Percentiles rank a stretch among this genome's conserved stretches.
phyloP scores from a whole-genome alignment of 2,329 filamentous ascomycete species.

The Byssothecium circinans region DNA sequence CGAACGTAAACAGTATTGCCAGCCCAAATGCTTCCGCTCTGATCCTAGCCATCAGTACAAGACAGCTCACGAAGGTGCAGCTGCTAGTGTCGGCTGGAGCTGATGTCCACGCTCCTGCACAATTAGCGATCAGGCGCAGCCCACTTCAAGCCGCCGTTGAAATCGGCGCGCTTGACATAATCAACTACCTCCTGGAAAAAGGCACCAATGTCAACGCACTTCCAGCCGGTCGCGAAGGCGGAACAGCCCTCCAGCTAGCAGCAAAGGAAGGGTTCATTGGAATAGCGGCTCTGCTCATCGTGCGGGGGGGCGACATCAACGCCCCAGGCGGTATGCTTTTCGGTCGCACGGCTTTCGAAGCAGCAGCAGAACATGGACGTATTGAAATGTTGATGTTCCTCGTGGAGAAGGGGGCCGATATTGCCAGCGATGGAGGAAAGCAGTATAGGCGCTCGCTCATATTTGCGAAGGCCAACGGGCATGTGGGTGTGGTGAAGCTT shows the following conservation, averaged over 20 bases:
- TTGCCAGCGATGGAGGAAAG: constrained; percentile 10
- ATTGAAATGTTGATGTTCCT: constrained; percentile 16
- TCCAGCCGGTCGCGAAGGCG: constrained; percentile 8
- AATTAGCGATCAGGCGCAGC: constrained; percentile 7
- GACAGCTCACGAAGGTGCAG: neutral
- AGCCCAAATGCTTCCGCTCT: neutral
- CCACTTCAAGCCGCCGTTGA: constrained; percentile 14
- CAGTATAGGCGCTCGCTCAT: constrained; percentile 8
- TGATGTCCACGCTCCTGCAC: neutral
- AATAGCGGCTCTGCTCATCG: constrained; percentile 8
- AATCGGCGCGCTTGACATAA: constrained; percentile 8
- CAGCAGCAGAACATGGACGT: constrained; percentile 14
- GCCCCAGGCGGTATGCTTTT: neutral
- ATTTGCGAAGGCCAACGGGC: constrained; percentile 15
- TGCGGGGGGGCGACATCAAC: constrained; percentile 6
- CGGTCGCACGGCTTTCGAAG: constrained; percentile 15
- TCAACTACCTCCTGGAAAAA: constrained; percentile 6
- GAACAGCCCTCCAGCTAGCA: constrained; percentile 16
- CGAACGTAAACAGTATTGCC: neutral
- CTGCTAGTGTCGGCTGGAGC: neutral
- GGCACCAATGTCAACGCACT: constrained; percentile 6
- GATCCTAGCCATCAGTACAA: neutral
- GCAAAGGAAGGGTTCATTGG: constrained; percentile 9
- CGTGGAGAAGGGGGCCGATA: constrained; percentile 11
- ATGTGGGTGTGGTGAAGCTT: neutral